Evolutionary conservation across 2,329 filamentous ascomycete genomes (phyloP), one percentile per base, ranked within the genome.

Genomic region (Exophiala bonariae): DNA sequence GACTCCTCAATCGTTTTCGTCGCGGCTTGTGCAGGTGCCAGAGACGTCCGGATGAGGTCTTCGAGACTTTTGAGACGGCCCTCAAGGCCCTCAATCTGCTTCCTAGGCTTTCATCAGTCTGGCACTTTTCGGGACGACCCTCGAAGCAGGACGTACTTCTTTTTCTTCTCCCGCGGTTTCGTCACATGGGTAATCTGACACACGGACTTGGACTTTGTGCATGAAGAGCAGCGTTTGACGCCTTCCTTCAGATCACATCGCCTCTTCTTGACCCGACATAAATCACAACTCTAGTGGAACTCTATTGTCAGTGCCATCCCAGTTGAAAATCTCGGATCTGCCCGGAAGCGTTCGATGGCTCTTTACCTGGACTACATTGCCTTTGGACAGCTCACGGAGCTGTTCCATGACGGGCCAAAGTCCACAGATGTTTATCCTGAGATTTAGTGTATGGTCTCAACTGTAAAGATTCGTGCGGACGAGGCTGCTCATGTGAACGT

Each of bases 131-230:
- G 30, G n/a, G 17, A 9, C 16, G 33, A 31, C 18, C 31, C 23
- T 16, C 4, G 31, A 19, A 17, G n/a, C 11, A 23, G n/a, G 8
- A 39, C 22, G 26, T 79, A 95, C 89, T 92, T 92, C 76, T 97
- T 97, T 2, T 92, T 92, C 41, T 91, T 91, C 66, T 87, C 92
- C 53, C 92, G 81, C 78, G 97, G 97, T 82, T 99, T 99, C 74
- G 97, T 92, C 30, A 96, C 91, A 66, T 96, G 89, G 1, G 93
- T 97, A 65, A 96, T 96, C 59, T 96, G 82, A 68, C 92, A 97
- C 59, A 95, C 89, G 3, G 90, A 96, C 77, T 96, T 96, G 76
- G 96, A 96, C 68, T 96, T 96, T 66, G 86, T 86, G 68, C 92
- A 97, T 69, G 96, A 91, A 3, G 89, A 91, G 70, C 92, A 97